Evolutionary conservation across 345 rosid species (phyloP).

Genomic region (Pugionium cornutum): DNA sequence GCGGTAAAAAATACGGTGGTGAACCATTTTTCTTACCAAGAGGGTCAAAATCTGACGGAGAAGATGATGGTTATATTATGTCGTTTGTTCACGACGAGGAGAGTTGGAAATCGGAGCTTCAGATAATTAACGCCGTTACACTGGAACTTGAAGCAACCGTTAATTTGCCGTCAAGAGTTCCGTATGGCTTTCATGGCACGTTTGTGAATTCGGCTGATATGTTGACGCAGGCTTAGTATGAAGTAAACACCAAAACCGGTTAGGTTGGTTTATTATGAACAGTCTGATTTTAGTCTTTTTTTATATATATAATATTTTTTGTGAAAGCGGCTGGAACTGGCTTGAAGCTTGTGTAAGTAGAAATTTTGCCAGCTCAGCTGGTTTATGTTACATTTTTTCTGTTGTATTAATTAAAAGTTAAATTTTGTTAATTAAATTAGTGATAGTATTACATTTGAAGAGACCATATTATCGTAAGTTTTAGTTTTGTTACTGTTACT

Average conservation of each 20-base stretch:
- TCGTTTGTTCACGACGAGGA: conserved; percentile 85
- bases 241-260: conserved; percentile 29
- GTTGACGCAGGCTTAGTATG: conserved; percentile 59
- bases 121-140: conserved; percentile 66
- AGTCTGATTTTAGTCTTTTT: background rate
- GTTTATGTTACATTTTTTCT: conserved; percentile 30
- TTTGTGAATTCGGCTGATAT: conserved; percentile 65
- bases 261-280: conserved; percentile 27
- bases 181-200: conserved; percentile 96
- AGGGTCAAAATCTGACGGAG: conserved; percentile 45
- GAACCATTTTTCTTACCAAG: conserved; percentile 80
- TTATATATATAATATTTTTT: background rate
- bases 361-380: conserved; percentile 42
- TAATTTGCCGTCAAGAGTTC: conserved; percentile 84
- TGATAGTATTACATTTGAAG: too few species aligned
- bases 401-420: background rate
- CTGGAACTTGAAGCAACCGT: conserved; percentile 69
- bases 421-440: background rate
- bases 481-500: too few species aligned
- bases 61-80: conserved; percentile 82
- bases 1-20: conserved; percentile 71
- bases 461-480: too few species aligned
- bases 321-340: conserved; percentile 16
- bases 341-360: conserved; percentile 38
- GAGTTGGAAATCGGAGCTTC: conserved; percentile 77